phyloP scores from a whole-genome alignment of 2,329 filamentous ascomycete genomes.

The Colletotrichum orchidophilum region DNA sequence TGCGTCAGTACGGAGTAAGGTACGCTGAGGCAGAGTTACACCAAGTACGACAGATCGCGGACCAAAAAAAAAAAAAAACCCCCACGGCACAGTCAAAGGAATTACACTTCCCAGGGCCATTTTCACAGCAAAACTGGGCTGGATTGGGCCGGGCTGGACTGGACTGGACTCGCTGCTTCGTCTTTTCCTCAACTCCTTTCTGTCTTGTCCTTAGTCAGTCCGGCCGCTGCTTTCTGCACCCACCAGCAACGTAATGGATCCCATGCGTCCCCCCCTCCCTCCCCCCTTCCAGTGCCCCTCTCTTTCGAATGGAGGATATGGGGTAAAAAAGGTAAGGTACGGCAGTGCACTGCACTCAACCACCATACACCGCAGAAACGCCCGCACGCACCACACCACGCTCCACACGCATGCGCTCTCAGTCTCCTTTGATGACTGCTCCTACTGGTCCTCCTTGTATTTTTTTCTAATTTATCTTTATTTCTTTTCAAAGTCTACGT shows the following conservation, averaged over 20 bases:
- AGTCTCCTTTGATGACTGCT: not conserved
- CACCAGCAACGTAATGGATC: not conserved
- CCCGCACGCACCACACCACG: not conserved
- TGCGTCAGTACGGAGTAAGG: too few relatives aligned
- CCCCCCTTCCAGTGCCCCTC: too few relatives aligned
- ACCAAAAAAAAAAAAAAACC: too few relatives aligned
- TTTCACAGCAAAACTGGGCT: not conserved
- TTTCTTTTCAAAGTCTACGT: not conserved
- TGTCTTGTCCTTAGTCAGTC: not conserved
- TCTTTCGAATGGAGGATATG: not conserved
- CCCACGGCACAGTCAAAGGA: not conserved
- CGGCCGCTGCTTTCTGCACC: not conserved
- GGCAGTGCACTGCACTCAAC: not conserved
- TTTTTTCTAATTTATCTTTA: not conserved
- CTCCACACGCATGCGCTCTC: not conserved
- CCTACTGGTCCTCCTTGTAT: not conserved
- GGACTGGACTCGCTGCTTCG: not conserved
- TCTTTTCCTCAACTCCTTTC: not conserved
- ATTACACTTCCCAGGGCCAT: too few relatives aligned
- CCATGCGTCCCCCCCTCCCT: too few relatives aligned
- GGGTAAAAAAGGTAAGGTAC: not conserved
- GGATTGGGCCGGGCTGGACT: not conserved
- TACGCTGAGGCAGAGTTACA: not conserved
- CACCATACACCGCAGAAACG: not conserved
- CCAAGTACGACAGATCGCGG: too few relatives aligned